phyloP scores from a whole-genome alignment of 2,329 filamentous ascomycete species.

The Fusarium beomiforme region DNA sequence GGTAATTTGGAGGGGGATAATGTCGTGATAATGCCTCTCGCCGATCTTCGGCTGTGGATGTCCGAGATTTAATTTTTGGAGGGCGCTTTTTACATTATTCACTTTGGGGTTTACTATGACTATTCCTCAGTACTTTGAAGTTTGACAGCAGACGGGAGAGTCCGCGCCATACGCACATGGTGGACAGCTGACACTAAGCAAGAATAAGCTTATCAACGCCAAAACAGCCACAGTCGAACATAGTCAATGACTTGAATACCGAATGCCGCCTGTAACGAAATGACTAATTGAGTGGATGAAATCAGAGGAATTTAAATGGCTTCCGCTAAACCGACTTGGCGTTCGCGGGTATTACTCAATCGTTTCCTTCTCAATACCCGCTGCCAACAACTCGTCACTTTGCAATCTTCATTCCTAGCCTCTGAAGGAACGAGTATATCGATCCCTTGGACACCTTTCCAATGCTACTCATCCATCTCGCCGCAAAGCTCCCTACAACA shows the following conservation, averaged over 20 bases:
- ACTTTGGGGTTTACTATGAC: too few species aligned
- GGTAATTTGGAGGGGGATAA: conserved; percentile 24
- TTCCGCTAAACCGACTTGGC: neutral
- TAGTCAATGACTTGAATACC: neutral
- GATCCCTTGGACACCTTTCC: conserved; percentile 27
- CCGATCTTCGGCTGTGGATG: conserved; percentile 25
- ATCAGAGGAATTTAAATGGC: accelerated
- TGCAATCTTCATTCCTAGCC: conserved; percentile 30
- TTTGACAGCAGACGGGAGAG: too few species aligned
- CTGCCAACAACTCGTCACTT: neutral
- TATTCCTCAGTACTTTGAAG: too few species aligned
- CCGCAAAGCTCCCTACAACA: conserved; percentile 32
- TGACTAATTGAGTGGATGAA: neutral
- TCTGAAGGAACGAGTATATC: conserved; percentile 37
- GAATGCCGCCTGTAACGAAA: neutral
- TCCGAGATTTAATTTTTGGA: conserved; percentile 13
- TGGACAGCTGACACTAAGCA: neutral
- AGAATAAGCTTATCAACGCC: neutral
- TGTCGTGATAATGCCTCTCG: conserved; percentile 34
- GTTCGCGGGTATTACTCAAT: neutral
- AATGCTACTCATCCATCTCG: conserved; percentile 39
- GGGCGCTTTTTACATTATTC: neutral
- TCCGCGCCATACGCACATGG: too few species aligned
- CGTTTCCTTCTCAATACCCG: neutral
- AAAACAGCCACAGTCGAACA: neutral